phyloP scores from a whole-genome alignment of 768 basidiomycete genomes.

The Amanita pseudoporphyria region DNA sequence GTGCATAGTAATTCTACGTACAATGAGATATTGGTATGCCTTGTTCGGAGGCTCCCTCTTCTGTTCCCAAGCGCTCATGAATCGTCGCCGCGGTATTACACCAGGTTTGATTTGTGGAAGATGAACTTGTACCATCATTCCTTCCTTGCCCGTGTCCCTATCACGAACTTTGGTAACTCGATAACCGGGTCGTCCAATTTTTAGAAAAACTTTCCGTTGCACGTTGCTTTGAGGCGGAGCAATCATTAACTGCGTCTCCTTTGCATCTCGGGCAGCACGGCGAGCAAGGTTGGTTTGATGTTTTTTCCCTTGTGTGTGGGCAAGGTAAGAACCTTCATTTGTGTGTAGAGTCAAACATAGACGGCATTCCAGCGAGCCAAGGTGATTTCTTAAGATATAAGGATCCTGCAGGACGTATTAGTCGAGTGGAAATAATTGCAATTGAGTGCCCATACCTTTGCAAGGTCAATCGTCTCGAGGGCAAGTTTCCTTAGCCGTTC shows the following conservation, averaged over 20 bases:
- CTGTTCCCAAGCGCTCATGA: constrained; percentile 99
- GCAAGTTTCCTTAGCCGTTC: constrained; percentile 94
- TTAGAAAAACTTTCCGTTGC: constrained; percentile 90
- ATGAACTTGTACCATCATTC: constrained; percentile 96
- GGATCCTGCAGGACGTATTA: constrained; percentile 57
- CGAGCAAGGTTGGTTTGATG: constrained; percentile 98
- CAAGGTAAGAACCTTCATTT: constrained; percentile 98
- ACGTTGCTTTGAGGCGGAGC: constrained; percentile 72
- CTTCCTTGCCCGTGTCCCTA: constrained; percentile 82
- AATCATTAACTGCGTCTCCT: constrained; percentile 87
- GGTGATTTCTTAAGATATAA: constrained; percentile 96
- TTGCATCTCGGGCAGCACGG: constrained; percentile 94
- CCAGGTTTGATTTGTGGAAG: constrained; percentile 88
- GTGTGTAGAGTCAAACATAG: constrained; percentile 96
- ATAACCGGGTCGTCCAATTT: constrained; percentile 94
- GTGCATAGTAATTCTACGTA: constrained; percentile 31
- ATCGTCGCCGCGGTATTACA: constrained; percentile 76
- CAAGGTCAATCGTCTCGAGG: constrained; percentile 94
- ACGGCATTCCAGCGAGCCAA: constrained; percentile 97
- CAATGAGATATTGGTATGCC: constrained; percentile 95
- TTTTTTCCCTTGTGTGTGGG: constrained; percentile 99
- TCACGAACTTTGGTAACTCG: constrained; percentile 96
- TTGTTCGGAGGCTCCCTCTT: constrained; percentile 91
- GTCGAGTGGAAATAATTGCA: not conserved
- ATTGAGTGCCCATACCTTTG: constrained; percentile 50